Percentiles rank a stretch among this genome's conserved stretches.
These are phyloP conservation scores for Cladochytrium replicatum DNA, from an alignment of 192 early-diverging fungal species.

Conservation along the genomic window DNA sequence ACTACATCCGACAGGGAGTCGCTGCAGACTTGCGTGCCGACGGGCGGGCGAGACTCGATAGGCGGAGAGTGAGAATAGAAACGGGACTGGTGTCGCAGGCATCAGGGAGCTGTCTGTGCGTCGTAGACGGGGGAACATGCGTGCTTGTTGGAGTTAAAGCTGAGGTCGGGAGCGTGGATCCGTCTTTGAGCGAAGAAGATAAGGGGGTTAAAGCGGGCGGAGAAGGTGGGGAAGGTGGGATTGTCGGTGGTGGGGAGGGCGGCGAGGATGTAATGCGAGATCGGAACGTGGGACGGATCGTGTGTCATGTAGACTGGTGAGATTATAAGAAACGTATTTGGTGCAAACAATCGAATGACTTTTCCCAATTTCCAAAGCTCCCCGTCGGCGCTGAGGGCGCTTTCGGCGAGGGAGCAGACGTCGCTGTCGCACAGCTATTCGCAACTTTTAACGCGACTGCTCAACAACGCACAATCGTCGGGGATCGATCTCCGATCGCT, in stretches of 20 bases:
- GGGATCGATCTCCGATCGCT: constrained; percentile 79
- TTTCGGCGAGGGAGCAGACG: constrained; percentile 34
- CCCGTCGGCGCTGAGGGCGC: constrained; percentile 14
- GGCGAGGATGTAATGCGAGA: constrained; percentile 2
- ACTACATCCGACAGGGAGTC: constrained; percentile 76
- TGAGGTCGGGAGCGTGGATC: constrained; percentile 57
- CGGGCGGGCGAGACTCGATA: constrained; percentile 70
- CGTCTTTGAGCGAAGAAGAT: constrained; percentile 17
- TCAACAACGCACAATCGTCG: constrained; percentile 69
- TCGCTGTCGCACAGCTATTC: constrained; percentile 79
- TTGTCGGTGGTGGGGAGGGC: background rate
- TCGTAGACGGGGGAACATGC: constrained; percentile 70
- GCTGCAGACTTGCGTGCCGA: constrained; percentile 75
- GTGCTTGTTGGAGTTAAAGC: constrained; percentile 93
- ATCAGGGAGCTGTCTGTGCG: constrained; percentile 68
- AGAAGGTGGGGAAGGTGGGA: constrained; percentile 30
- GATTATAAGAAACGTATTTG: background rate
- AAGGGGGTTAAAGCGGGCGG: constrained; percentile 49
- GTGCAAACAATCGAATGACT: background rate
- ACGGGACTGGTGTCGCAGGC: constrained; percentile 84
- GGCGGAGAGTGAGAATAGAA: constrained; percentile 69
- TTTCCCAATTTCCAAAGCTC: constrained; percentile 8
- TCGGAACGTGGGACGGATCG: constrained; percentile 48
- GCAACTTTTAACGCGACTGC: constrained; percentile 66
- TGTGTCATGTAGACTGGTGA: constrained; percentile 89